Evolutionary conservation across 371 early-diverging fungal genomes (phyloP), one percentile per base, ranked within the genome.

Genomic region (Umbelopsis sp.): DNA sequence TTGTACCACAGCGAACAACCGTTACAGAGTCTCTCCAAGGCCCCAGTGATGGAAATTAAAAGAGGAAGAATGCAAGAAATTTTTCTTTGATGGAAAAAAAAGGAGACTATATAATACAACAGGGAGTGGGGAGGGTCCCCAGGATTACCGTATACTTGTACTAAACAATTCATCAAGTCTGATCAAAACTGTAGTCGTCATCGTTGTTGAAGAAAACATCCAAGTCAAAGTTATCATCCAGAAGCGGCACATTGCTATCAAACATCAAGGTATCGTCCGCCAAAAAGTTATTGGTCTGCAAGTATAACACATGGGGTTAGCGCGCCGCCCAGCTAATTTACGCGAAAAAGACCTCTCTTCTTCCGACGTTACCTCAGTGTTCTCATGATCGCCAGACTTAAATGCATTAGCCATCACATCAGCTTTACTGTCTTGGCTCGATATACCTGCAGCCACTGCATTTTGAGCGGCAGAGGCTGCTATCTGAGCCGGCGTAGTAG

Each of bases 221-320:
- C 57, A 57, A 57, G 35, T 57, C 57, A 35, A 57, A 57, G 29
- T 57, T 57, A 35, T 35, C 57, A 35, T 57, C 57, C 57, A 57
- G 29, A 35, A 57, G 35, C 18, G 32, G 57, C n/a, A 57, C 57
- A 12, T 57, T 29, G 35, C 35, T 57, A 57, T 57, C 57, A 35
- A 57, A 57, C 57, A 57, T 57, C 7, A 57, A 35, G 18, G 57
- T 18, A 57, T 57, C 57, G 35, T 57, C 57, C 35, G 57, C 35
- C 35, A 57, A 18, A 14, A 35, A 57, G 29, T 57, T 57, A 11
- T 29, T 18, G 29, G 57, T 57, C 57, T 57, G 35, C 6, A 35
- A 35, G n/a, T 18, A 57, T 9, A 37, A 12, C 22, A 22, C 22
- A 22, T 22, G 22, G 22, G 22, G 22, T 22, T 22, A 22, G 22